Base-by-base conservation (phyloP, 2,329 filamentous ascomycete species). In the Orbilia blumenaviensis region DNA sequence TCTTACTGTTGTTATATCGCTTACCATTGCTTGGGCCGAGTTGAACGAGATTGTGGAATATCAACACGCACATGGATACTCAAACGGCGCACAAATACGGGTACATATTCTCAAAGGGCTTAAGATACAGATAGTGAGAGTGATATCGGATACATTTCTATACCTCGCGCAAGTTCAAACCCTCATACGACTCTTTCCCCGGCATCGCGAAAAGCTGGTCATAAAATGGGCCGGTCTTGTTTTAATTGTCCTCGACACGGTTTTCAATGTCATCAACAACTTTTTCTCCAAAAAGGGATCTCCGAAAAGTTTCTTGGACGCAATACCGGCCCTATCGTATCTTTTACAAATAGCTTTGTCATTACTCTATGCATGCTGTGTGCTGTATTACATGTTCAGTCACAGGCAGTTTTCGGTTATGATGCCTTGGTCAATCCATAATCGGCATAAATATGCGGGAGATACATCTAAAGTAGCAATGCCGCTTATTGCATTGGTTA, bases 221-320 rank as follows among this genome's bases (percentile, higher is more conserved):
- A 99, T 99, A 84, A 98, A 98, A 84, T 99, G 94, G 94, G 93
- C 94, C 14, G 95, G 94, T 0, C 97, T 98, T 81, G 93, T 91
- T 2, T 88, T 99, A 69, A 97, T 99, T 81, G 88, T 93, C 0
- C 87, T 97, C 74, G 94, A 98, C 82, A 90, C 94, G 46, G 89
- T 94, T 9, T 99, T 99, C 83, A 94, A 91, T 81, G 93, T 91
- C 54, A 87, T 98, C 72, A 96, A 97, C 85, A 95, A 92, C 80
- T 98, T 98, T 81, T 82, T 88, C 61, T 87, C 87, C 29, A 84
- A 87, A 61, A 85, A 84, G 12, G 85, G 87, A 18, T 87, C 89
- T 74, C 92, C 92, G 1, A 87, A 89, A 42, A 89, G 89, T 78
- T 97, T 97, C 81, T 90, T 91, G 46, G 92, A 97, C 81, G 94